Evolutionary conservation across 192 early-diverging fungal species (phyloP), one percentile per base, ranked within the genome.

Genomic region (Pecoramyces ruminantium): DNA sequence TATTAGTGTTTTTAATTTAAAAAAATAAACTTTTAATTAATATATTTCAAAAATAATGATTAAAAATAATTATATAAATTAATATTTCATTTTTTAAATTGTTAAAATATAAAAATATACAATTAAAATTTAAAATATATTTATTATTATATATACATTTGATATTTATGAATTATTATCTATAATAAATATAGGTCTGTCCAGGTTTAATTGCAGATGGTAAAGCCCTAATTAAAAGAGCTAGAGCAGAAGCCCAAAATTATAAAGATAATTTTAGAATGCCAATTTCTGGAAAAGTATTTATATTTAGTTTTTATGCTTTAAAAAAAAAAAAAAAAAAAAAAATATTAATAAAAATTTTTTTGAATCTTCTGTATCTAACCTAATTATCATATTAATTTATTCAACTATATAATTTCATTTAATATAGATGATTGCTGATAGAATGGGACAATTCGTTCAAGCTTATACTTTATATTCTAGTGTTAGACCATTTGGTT

Each of bases 381-480:
- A n/a, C n/a, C n/a, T n/a, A n/a, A n/a, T n/a, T n/a, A n/a, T n/a
- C n/a, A n/a, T n/a, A n/a, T n/a, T n/a, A n/a, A 34, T 34, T 34
- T 34, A 34, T 34, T 6, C 30, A 34, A 34, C 30, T n/a, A n/a
- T n/a, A 34, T 34, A 34, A 34, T 34, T 34, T 34, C 11, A 34
- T 34, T 34, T 6, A 34, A 51, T 21, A 21, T 51, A 93, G 92
- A 88, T 92, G 78, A 94, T 99, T 87, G 96, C 96, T 28, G 93
- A 96, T 82, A 92, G 97, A 79, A 87, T 97, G 82, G 96, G 93
- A 21, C 90, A 94, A 87, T 99, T 97, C 83, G 91, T 97, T 29
- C 95, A 94, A 78, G 96, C 95, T n/a, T 97, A 96, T 85, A 99
- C 98, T 29, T 88, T 97, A 58, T 99, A 98, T 82, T 97, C 97